These are phyloP conservation scores for Chenopodium album DNA, from an alignment of 148 eudicot species.

Conservation along the genomic window DNA sequence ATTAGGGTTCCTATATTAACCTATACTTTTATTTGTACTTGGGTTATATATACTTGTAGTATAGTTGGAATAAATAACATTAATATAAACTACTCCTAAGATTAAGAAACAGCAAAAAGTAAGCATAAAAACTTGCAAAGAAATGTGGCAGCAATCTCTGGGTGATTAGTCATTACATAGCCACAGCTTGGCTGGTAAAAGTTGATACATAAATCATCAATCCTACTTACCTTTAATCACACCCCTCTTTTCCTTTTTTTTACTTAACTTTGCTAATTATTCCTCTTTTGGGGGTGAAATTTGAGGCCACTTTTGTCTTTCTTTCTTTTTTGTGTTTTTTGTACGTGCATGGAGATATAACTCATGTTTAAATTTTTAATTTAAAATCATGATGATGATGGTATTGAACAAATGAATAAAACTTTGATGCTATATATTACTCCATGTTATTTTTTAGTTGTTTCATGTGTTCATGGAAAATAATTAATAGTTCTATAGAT, in stretches of 20 bases:
- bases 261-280: background rate
- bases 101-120: background rate
- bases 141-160: slow-evolving; percentile 28
- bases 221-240: slow-evolving; percentile 16
- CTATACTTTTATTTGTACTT: background rate
- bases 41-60: background rate
- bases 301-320: background rate
- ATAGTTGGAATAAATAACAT: too few relatives aligned
- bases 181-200: slow-evolving; percentile 35
- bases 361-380: background rate
- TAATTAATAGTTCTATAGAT: too few relatives aligned
- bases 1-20: slow-evolving; percentile 6
- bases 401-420: too few relatives aligned
- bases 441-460: too few relatives aligned
- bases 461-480: too few relatives aligned
- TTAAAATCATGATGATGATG: background rate
- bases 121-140: background rate
- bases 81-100: too few relatives aligned
- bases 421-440: too few relatives aligned
- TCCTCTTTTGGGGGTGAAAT: background rate
- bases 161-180: slow-evolving; percentile 29
- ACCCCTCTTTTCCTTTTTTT: slow-evolving; percentile 10
- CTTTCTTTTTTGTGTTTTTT: background rate
- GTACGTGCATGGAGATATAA: background rate
- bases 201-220: slow-evolving; percentile 33